These are phyloP conservation scores for Closterium sp. DNA, from an alignment of 139 green algal genomes.

Conservation along the genomic window DNA sequence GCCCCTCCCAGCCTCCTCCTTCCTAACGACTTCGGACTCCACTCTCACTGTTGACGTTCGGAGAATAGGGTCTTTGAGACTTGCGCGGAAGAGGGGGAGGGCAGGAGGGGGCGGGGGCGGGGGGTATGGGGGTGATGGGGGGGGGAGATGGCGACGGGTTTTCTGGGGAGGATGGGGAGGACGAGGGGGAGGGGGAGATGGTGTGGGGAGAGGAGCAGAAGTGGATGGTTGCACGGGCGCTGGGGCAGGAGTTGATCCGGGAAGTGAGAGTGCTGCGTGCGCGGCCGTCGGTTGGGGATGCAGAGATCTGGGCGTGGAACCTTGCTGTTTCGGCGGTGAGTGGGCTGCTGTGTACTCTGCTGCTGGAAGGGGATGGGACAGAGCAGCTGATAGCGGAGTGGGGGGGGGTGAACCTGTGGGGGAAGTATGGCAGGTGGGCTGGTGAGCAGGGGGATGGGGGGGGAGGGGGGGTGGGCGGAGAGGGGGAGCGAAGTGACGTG, in stretches of 20 bases:
- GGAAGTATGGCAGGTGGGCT: background rate
- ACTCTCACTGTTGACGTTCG: background rate
- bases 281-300: background rate
- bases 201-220: background rate
- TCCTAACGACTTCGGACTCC: background rate
- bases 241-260: background rate
- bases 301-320: background rate
- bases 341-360: background rate
- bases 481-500: background rate
- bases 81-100: background rate
- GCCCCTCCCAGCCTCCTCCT: background rate
- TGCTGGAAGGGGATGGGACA: background rate
- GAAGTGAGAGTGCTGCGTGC: background rate
- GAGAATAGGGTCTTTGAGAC: background rate
- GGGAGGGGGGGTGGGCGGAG: background rate
- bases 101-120: background rate
- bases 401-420: background rate
- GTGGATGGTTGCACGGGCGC: background rate
- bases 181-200: background rate
- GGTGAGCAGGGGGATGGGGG: background rate
- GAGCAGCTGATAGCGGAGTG: background rate
- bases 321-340: background rate
- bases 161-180: background rate
- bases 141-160: background rate
- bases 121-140: background rate